Percentiles rank a stretch among this genome's conserved stretches.
phyloP scores from a whole-genome alignment of 805 yeast species.

The Cyberlindnera maritima region DNA sequence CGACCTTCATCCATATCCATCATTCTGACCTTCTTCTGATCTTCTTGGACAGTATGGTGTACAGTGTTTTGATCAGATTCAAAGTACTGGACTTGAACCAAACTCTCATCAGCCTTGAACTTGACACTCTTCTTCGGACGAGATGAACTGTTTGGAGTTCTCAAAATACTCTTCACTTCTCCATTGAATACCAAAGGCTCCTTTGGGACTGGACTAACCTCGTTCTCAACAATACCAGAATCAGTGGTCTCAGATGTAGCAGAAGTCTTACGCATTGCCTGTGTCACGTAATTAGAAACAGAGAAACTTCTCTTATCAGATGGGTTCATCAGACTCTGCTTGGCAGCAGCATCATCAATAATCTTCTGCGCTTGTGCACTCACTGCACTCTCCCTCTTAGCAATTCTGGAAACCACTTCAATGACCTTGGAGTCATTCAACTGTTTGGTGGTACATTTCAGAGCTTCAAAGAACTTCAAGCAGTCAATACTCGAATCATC shows the following conservation, averaged over 20 bases:
- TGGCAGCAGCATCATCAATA: neutral
- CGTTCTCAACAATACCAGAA: neutral
- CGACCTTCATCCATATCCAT: conserved; percentile 6
- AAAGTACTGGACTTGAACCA: conserved; percentile 1
- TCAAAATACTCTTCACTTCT: conserved; percentile 1
- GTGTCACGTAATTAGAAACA: neutral
- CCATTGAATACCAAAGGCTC: neutral
- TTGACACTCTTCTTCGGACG: conserved; percentile 4
- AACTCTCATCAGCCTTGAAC: neutral
- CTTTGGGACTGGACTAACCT: neutral
- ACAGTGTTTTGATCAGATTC: neutral
- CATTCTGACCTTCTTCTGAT: neutral
- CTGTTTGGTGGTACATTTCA: neutral
- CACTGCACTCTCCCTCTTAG: neutral
- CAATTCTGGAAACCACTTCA: neutral
- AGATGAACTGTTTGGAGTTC: neutral
- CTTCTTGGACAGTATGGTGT: conserved; percentile 1
- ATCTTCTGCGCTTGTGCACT: neutral
- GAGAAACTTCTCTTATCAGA: neutral
- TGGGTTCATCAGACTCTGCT: neutral
- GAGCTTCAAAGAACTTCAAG: neutral
- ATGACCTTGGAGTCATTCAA: neutral
- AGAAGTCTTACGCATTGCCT: neutral
- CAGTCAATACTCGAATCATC: neutral
- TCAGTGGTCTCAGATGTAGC: neutral